Percentiles rank a stretch among this genome's conserved stretches.
These are phyloP conservation scores for Cryptomeria japonica DNA, from an alignment of 75 land plant genomes.

Conservation along the genomic window DNA sequence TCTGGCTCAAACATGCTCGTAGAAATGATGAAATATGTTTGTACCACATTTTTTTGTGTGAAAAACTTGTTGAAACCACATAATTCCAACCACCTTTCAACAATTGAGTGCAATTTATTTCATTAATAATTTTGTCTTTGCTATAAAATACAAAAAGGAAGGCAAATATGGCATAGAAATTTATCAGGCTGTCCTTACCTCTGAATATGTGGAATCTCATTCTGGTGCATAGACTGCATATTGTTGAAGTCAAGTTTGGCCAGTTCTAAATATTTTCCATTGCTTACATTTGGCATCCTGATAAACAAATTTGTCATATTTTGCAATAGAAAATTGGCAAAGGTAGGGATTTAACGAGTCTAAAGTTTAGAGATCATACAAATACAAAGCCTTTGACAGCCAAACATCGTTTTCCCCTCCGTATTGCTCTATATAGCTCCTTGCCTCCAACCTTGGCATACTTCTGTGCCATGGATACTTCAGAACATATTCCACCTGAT, in stretches of 20 bases:
- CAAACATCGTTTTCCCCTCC: slow-evolving; percentile 38
- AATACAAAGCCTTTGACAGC: slow-evolving; percentile 38
- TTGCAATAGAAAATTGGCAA: background rate
- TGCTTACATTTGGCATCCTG: slow-evolving; percentile 48
- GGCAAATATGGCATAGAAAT: background rate
- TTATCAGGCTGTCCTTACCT: slow-evolving; percentile 14
- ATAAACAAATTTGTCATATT: background rate
- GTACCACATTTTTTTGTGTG: slow-evolving; percentile 27
- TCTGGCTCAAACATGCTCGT: slow-evolving; percentile 28
- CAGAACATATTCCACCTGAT: slow-evolving; percentile 27
- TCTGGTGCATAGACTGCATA: slow-evolving; percentile 36
- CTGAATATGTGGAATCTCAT: slow-evolving; percentile 26
- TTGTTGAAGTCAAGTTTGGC: slow-evolving; percentile 56
- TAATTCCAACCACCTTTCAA: slow-evolving; percentile 59
- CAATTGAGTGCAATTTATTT: too few species aligned
- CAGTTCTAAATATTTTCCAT: slow-evolving; percentile 32
- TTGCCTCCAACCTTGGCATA: slow-evolving; percentile 27
- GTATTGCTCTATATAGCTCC: slow-evolving; percentile 34
- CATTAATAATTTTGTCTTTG: background rate
- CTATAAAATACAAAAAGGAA: background rate
- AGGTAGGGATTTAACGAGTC: too few species aligned
- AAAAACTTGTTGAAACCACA: slow-evolving; percentile 39
- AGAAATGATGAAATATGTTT: slow-evolving; percentile 40
- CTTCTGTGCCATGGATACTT: slow-evolving; percentile 25
- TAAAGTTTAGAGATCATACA: slow-evolving; percentile 1